Base-by-base conservation (phyloP, 768 basidiomycete species). In the Lyophyllum semitale region DNA sequence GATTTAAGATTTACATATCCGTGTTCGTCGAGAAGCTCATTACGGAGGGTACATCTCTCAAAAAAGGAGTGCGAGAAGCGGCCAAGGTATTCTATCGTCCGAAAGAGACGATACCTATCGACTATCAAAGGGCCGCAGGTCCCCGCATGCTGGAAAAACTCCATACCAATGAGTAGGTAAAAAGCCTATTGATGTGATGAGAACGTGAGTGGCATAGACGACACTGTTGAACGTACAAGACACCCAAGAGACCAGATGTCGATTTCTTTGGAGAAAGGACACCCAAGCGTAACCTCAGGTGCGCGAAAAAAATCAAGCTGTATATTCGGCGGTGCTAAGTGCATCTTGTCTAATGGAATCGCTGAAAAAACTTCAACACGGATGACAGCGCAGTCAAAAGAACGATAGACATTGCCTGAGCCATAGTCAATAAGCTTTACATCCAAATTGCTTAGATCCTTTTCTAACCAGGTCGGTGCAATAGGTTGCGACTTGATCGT, bases 401-500 rank as follows among this genome's bases (percentile, higher is more conserved):
- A n/a, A 15, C 18, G 37, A 18, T 4, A 13, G 29, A 2, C 25
- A 46, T 22, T 35, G 48, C 53, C 53, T 29, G 35, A 20, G 1
- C 53, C 45, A 18, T 48, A 54, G 45, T 54, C 46, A 18, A 54
- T 48, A 4, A 54, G 33, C 37, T 48, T 26, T 4, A 54, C 27
- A 13, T 30, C 4, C 1, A 54, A 18, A 20, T 54, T 32, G 4
- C 43, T 25, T 1, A 48, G 20, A 12, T 48, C 53, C 8, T 43
- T 9, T 9, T 9, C 23, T 11, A 54, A 33, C 53, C 53, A 48
- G 8, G 13, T 12, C 20, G 53, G 53, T 18, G 5, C 3, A 6
- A 54, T 22, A 7, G 45, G 38, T 9, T 48, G 53, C 8, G 53
- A 47, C 12, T 48, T 54, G 13, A 54, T 2, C 5, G 46, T 48